Percentiles rank a stretch among this genome's conserved stretches.
Evolutionary conservation across 176 grass and related monocot species (phyloP).

Genomic region (Urochloa ruziziensis): DNA sequence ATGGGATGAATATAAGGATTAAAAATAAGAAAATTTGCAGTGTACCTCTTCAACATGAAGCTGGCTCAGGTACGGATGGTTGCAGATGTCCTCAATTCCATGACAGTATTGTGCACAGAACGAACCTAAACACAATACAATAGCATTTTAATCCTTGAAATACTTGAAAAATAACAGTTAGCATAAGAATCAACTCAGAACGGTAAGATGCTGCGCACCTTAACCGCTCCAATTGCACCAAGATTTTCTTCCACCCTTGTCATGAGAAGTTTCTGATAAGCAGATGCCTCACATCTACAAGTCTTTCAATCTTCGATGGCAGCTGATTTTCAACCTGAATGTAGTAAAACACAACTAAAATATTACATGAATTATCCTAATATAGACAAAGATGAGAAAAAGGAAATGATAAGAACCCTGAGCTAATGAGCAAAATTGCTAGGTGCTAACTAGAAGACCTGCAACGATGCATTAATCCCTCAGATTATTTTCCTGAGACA

Average conservation of each 20-base stretch:
- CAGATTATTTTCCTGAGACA: not conserved
- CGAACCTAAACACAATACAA: slow-evolving; percentile 56
- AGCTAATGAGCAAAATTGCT: slow-evolving; percentile 8
- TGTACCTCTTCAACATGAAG: slow-evolving; percentile 91
- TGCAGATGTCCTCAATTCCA: slow-evolving; percentile 99
- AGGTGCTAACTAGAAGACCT: not conserved
- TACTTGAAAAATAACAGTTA: slow-evolving; percentile 26
- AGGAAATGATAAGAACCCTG: not conserved
- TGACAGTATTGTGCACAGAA: slow-evolving; percentile 94
- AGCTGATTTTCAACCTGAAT: slow-evolving; percentile 92
- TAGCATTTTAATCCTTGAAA: slow-evolving; percentile 21
- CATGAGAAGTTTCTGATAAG: slow-evolving; percentile 99
- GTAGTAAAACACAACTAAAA: slow-evolving; percentile 35
- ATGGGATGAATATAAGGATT: slow-evolving; percentile 4
- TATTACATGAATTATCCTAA: too few species aligned
- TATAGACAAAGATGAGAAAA: too few species aligned
- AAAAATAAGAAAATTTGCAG: slow-evolving; percentile 23
- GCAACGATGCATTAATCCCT: not conserved
- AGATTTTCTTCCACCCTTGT: slow-evolving; percentile 96
- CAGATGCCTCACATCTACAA: slow-evolving; percentile 95
- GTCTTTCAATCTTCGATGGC: slow-evolving; percentile 93
- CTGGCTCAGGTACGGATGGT: slow-evolving; percentile 97
- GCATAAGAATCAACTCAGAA: slow-evolving; percentile 29
- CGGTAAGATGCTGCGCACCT: slow-evolving; percentile 42
- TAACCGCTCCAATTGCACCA: slow-evolving; percentile 80